Base-by-base conservation (phyloP, 805 yeast species). In the Hanseniaspora guilliermondii region DNA sequence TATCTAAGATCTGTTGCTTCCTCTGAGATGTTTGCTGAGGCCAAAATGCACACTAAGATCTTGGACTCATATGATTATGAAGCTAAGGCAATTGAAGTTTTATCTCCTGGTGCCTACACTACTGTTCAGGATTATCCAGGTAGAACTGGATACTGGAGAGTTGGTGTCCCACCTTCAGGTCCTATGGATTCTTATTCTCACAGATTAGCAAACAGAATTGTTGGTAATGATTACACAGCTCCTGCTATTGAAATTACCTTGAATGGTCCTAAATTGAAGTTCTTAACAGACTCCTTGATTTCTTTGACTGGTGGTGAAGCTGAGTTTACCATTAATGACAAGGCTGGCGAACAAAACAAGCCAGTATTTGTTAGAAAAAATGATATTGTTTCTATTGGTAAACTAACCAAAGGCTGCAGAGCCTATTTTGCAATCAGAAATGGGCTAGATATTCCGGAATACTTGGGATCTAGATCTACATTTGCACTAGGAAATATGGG, bases 121-220 rank as follows among this genome's bases (percentile, higher is more conserved):
- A 86, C 96, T 3, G 91, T 91, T 48, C 98, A 91, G 72, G 98
- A 93, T 69, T 93, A 82, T 68, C 95, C 95, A 17, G 95, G 95
- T 52, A 82, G 98, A 73, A 74, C 74, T 53, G 83, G 87, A n/a
- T 67, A 76, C 57, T 72, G 75, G 75, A 68, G 73, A 62, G 66
- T 71, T 54, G 98, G 98, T 67, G 97, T 91, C 55, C 98, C 98
- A 25, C 97, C 97, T 7, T 87, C 96, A 40, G 98, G 98, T 46
- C 96, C 97, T 57, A 93, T 91, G 97, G 98, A 91, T 70, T 78
- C 82, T 57, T 89, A 82, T 63, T 82, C 97, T 4, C 89, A 89
- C 73, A 76, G 96, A 62, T 67, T 87, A 58, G 96, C 96, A 21
- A 91, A 91, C 73, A 74, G 85, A 65, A 80, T 87, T 63, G 97